Evolutionary conservation across 768 basidiomycete species (phyloP), one percentile per base, ranked within the genome.

Genomic region (Sporobolomyces phaffii): DNA sequence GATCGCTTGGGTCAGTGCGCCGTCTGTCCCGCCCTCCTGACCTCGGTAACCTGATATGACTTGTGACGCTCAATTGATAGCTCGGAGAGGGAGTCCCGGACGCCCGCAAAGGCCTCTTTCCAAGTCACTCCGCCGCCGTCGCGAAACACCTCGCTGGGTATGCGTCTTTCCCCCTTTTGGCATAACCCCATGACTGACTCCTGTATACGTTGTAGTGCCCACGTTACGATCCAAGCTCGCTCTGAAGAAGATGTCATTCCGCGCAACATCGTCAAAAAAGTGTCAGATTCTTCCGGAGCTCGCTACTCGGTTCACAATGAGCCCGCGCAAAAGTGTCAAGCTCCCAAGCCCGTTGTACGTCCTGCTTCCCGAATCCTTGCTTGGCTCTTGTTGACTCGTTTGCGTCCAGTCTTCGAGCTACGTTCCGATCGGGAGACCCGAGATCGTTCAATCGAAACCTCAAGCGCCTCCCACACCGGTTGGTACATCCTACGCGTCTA

Each of bases 51-150:
- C 8, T 26, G 26, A 24, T 36, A 22, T 28, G 22, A 22, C 29
- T 26, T 13, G 28, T 47, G 29, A 26, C 15, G 24, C 24, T 10
- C 41, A n/a, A n/a, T 33, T 18, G 3, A 13, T 18, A 75, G 75
- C 91, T 91, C 73, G 94, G 94, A 48, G 93, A 94, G 75, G 94
- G 94, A 64, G 94, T 98, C 1, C 94, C 94, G 17, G 90, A 86
- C 77, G 81, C 82, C 24, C 87, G 89, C 78, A 98, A 98, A 77
- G 94, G 94, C 11, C 81, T 96, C 28, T 94, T 94, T 80, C 87
- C 79, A 75, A 87, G 85, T 11, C 93, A 97, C 77, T 85, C 91
- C 10, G 82, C 83, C 49, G 83, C 90, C 2, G 88, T 98, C 13
- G 83, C 86, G 45, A 84, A 81, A 62, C 93, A 87, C 77, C 81